These are phyloP conservation scores for Phlyctochytrium planicorne DNA, from an alignment of 192 early-diverging fungal species.

Conservation along the genomic window DNA sequence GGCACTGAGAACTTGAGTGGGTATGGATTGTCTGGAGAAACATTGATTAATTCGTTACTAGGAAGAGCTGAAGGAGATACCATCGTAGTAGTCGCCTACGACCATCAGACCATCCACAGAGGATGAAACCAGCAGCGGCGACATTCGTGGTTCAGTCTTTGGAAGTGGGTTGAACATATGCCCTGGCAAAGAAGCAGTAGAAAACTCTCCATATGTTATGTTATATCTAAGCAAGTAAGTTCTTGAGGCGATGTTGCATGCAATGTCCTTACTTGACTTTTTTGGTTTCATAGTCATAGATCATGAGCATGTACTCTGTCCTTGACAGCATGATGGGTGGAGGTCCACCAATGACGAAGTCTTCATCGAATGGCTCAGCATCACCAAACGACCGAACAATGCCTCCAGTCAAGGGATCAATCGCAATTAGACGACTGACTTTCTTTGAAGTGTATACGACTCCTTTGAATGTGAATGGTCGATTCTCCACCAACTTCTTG, in stretches of 20 bases:
- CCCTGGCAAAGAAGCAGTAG: constrained; percentile 17
- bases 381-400: constrained; percentile 60
- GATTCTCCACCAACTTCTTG: constrained; percentile 65
- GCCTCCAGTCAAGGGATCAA: constrained; percentile 67
- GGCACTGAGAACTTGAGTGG: constrained; percentile 28
- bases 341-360: constrained; percentile 28
- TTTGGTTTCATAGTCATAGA: constrained; percentile 39
- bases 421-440: constrained; percentile 61
- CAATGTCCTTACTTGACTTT: constrained; percentile 31
- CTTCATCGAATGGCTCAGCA: constrained; percentile 24
- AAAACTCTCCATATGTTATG: constrained; percentile 44
- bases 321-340: constrained; percentile 20
- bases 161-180: not conserved
- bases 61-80: not conserved
- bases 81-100: not conserved
- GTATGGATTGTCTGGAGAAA: constrained; percentile 6
- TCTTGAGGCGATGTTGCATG: constrained; percentile 1
- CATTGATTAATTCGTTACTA: not conserved
- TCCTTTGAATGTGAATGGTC: constrained; percentile 52
- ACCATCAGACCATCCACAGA: constrained; percentile 3
- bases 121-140: constrained; percentile 7
- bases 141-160: no score
- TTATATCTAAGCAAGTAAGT: constrained; percentile 26
- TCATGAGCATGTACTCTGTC: constrained; percentile 60
- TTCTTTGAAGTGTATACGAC: constrained; percentile 69